phyloP scores from a whole-genome alignment of 305 asterid genomes.

The Stenogyne calaminthoides region DNA sequence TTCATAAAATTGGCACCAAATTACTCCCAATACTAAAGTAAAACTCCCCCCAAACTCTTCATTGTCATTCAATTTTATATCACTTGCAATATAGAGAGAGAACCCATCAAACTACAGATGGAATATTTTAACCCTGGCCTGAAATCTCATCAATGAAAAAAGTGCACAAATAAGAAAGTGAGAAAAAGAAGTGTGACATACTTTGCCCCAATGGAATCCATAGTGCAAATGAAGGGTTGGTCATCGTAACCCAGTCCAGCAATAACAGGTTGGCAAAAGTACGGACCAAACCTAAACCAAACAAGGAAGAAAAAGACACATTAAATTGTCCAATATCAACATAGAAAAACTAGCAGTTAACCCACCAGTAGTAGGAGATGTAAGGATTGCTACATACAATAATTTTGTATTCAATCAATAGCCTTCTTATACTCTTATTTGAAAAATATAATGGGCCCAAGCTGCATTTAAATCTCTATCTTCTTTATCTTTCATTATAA shows the following conservation, averaged over 20 bases:
- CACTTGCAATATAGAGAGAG: conserved; percentile 6
- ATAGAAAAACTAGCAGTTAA: background rate
- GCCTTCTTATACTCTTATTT: background rate
- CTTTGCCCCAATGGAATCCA: conserved; percentile 99
- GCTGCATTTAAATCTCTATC: background rate
- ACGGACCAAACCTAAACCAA: conserved; percentile 85
- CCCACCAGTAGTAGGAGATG: background rate
- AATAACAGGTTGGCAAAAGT: conserved; percentile 97
- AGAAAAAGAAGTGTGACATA: conserved; percentile 39
- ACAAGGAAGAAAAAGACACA: conserved; percentile 18
- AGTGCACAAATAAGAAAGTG: conserved; percentile 3
- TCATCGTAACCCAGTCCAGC: conserved; percentile 93
- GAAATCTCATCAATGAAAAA: conserved; percentile 10
- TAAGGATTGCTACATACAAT: background rate
- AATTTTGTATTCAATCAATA: background rate
- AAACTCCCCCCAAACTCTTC: conserved; percentile 2
- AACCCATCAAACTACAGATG: background rate
- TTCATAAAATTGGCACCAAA: background rate
- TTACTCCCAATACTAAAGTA: background rate
- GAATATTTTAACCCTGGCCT: background rate
- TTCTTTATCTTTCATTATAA: background rate
- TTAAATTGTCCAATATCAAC: background rate
- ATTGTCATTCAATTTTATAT: background rate
- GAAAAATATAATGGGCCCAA: background rate
- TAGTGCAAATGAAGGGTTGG: conserved; percentile 97